Percentiles rank a stretch among this genome's conserved stretches.
Evolutionary conservation across 257 asterid species (phyloP).

Genomic region (Euphrasia confusa): DNA sequence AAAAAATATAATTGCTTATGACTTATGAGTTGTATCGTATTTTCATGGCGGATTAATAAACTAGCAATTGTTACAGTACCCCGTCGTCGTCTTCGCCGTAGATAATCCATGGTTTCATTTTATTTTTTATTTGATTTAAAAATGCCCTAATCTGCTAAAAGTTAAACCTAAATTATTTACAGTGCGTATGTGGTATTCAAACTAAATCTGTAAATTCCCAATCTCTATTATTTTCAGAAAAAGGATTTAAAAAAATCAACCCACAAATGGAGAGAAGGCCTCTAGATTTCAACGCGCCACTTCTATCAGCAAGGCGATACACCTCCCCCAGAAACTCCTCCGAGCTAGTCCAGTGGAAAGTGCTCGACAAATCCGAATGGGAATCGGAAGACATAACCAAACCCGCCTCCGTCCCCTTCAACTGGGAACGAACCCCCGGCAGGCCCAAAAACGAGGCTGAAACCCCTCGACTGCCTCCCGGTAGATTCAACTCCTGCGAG

Average conservation of each 20-base stretch:
- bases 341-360: conserved; percentile 42
- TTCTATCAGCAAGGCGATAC: conserved; percentile 63
- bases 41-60: conserved; percentile 17
- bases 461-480: conserved; percentile 51
- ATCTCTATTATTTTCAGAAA: no score
- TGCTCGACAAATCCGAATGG: conserved; percentile 29
- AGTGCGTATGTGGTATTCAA: background rate
- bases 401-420: conserved; percentile 79
- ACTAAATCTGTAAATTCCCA: no score
- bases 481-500: conserved; percentile 37
- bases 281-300: conserved; percentile 75
- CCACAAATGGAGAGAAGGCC: conserved; percentile 71
- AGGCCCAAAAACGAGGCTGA: conserved; percentile 49
- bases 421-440: conserved; percentile 88
- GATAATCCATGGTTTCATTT: conserved; percentile 23
- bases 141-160: background rate
- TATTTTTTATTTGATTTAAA: background rate
- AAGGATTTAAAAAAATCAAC: background rate
- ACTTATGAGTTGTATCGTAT: background rate
- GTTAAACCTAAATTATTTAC: background rate
- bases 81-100: conserved; percentile 19
- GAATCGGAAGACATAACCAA: conserved; percentile 53
- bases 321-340: conserved; percentile 41
- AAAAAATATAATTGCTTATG: background rate
- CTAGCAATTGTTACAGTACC: conserved; percentile 21